Conservation (phyloP, 305 asterid genomes). For the Caryopteris hybrid region DNA sequence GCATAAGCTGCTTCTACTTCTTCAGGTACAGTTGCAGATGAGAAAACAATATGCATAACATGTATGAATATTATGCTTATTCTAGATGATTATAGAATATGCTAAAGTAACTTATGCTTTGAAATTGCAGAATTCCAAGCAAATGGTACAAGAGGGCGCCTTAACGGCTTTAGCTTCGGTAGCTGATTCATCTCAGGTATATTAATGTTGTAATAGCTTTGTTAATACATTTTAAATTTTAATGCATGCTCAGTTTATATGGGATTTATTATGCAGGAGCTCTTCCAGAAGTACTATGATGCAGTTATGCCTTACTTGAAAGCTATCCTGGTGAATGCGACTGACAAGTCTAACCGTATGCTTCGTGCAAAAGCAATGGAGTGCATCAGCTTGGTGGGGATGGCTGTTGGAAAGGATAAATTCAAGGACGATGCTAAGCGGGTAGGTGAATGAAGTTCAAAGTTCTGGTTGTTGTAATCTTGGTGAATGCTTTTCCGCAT, state of each 20-base stretch:
- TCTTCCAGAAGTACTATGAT: slow-evolving; percentile 82
- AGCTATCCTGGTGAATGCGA: slow-evolving; percentile 78
- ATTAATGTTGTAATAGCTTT: neutral
- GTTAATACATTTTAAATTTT: neutral
- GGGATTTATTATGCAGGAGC: no score
- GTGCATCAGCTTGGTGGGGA: slow-evolving; percentile 95
- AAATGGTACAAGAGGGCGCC: slow-evolving; percentile 99
- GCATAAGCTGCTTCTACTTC: slow-evolving; percentile 75
- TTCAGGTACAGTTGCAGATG: slow-evolving; percentile 58
- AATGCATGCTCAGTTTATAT: no score
- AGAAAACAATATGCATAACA: neutral
- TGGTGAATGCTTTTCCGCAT: neutral
- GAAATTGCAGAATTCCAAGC: slow-evolving; percentile 79
- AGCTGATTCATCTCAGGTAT: slow-evolving; percentile 98
- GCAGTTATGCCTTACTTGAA: slow-evolving; percentile 94
- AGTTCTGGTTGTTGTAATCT: neutral
- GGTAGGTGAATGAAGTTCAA: slow-evolving; percentile 33
- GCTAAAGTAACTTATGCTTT: slow-evolving; percentile 11
- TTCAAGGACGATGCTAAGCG: slow-evolving; percentile 91
- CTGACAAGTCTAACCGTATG: slow-evolving; percentile 93
- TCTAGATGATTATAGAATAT: neutral
- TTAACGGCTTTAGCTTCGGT: slow-evolving; percentile 97
- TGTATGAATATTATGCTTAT: neutral
- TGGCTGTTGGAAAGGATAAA: slow-evolving; percentile 91
- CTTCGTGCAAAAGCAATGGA: slow-evolving; percentile 99